phyloP scores from a whole-genome alignment of 495 filamentous ascomycete species.

The Chaetomium cochliodes region DNA sequence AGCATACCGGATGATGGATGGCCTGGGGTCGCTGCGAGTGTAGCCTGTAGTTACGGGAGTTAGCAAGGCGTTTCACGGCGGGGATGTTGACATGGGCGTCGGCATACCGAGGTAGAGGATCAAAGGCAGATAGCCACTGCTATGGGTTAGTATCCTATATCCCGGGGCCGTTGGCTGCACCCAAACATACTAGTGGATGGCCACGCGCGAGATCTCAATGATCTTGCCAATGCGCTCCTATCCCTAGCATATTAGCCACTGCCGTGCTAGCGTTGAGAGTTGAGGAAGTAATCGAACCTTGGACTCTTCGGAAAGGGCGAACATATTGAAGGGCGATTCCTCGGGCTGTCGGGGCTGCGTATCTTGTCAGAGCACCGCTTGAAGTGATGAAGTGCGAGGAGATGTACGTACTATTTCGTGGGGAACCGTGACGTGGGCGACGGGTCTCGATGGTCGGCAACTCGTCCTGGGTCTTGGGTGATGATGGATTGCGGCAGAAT shows the following conservation, averaged over 20 bases:
- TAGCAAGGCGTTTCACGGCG: conserved; percentile 27
- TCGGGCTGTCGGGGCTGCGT: background rate
- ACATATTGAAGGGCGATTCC: conserved; percentile 51
- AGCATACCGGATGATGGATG: conserved; percentile 84
- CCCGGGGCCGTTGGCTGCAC: conserved; percentile 9
- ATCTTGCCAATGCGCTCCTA: conserved; percentile 95
- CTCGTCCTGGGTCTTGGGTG: background rate
- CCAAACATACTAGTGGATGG: conserved; percentile 85
- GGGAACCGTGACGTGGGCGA: conserved; percentile 3
- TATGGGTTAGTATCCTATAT: conserved; percentile 37
- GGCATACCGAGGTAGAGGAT: conserved; percentile 91
- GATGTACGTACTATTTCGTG: conserved; percentile 1
- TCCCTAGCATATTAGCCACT: conserved; percentile 15
- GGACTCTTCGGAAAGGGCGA: conserved; percentile 93
- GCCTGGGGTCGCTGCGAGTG: conserved; percentile 86
- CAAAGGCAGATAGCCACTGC: conserved; percentile 90
- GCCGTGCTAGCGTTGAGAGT: background rate
- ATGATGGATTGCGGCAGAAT: conserved; percentile 24
- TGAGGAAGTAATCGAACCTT: conserved; percentile 60
- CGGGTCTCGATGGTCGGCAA: background rate
- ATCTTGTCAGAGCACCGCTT: background rate
- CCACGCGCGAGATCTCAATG: conserved; percentile 89
- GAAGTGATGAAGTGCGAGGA: background rate
- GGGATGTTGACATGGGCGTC: conserved; percentile 1
- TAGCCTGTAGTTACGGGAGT: conserved; percentile 61